Conservation (phyloP, 2,329 filamentous ascomycete species). For the Cercospora sp. region DNA sequence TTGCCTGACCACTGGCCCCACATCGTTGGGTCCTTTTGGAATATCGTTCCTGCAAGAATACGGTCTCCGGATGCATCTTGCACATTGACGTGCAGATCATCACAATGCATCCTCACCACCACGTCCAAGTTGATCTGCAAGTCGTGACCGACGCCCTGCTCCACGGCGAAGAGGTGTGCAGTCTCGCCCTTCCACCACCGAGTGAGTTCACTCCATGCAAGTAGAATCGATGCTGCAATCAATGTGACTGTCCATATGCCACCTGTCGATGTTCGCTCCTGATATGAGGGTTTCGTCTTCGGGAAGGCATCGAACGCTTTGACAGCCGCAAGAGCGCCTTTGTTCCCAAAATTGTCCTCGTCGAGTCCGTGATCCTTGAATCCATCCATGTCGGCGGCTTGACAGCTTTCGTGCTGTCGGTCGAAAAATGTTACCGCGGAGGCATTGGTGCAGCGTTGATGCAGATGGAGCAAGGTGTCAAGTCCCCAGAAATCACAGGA, state of each 20-base stretch:
- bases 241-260: slow-evolving; percentile 93
- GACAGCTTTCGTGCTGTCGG: slow-evolving; percentile 16
- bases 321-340: slow-evolving; percentile 57
- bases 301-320: slow-evolving; percentile 97
- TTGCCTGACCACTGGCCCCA: slow-evolving; percentile 83
- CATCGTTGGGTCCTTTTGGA: slow-evolving; percentile 73
- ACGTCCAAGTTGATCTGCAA: slow-evolving; percentile 95
- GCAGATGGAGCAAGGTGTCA: slow-evolving; percentile 10
- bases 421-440: slow-evolving; percentile 19
- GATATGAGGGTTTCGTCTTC: slow-evolving; percentile 93
- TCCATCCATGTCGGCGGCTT: slow-evolving; percentile 66
- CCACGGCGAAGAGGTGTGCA: slow-evolving; percentile 87
- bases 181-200: slow-evolving; percentile 85
- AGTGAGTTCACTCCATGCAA: slow-evolving; percentile 74
- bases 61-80: slow-evolving; percentile 93
- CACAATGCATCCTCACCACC: slow-evolving; percentile 86
- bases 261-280: slow-evolving; percentile 78
- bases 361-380: slow-evolving; percentile 70
- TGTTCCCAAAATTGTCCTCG: slow-evolving; percentile 76
- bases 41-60: slow-evolving; percentile 74
- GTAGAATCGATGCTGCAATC: slow-evolving; percentile 69
- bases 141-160: slow-evolving; percentile 82
- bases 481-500: slow-evolving; percentile 8
- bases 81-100: slow-evolving; percentile 90
- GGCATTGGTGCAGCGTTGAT: slow-evolving; percentile 19